A percentile compares a stretch with the other conserved stretches of the same genome.
These are phyloP conservation scores for Chrysosporium queenslandicum DNA, from an alignment of 2,329 filamentous ascomycete species.

Conservation along the genomic window DNA sequence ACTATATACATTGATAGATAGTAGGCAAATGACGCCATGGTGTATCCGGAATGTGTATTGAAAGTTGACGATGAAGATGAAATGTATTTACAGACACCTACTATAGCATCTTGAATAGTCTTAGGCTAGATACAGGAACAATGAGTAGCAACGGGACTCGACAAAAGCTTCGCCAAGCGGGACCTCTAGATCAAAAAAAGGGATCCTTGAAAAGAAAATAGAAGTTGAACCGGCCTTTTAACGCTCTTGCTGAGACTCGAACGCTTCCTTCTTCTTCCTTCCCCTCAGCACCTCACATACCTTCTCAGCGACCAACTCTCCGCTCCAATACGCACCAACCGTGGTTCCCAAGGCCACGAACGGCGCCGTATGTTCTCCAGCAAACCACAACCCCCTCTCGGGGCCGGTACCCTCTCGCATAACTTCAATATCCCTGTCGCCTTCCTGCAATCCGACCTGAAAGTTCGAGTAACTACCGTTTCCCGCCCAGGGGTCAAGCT, in stretches of 20 bases:
- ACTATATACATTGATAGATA: too few relatives aligned
- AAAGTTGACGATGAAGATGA: too few relatives aligned
- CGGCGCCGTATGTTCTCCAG: conserved; percentile 81
- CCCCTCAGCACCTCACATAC: conserved; percentile 19
- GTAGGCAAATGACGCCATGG: too few relatives aligned
- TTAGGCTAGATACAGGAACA: too few relatives aligned
- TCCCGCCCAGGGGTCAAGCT: conserved; percentile 66
- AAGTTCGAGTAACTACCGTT: conserved; percentile 80
- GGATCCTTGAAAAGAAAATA: too few relatives aligned
- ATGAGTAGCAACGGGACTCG: too few relatives aligned
- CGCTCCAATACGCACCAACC: conserved; percentile 87
- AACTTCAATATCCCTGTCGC: conserved; percentile 59
- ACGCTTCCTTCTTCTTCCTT: background rate
- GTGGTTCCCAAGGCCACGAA: conserved; percentile 82
- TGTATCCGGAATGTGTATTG: too few relatives aligned
- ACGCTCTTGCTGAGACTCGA: background rate
- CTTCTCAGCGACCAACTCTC: conserved; percentile 62
- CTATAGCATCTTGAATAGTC: too few relatives aligned
- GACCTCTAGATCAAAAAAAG: too few relatives aligned
- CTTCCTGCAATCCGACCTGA: conserved; percentile 60
- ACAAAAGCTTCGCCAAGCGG: too few relatives aligned
- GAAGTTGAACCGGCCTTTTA: too few relatives aligned
- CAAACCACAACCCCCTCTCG: conserved; percentile 66
- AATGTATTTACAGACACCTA: too few relatives aligned
- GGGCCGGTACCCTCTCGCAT: conserved; percentile 42